phyloP scores from a whole-genome alignment of 768 basidiomycete genomes.

The Mycena capillaripes region DNA sequence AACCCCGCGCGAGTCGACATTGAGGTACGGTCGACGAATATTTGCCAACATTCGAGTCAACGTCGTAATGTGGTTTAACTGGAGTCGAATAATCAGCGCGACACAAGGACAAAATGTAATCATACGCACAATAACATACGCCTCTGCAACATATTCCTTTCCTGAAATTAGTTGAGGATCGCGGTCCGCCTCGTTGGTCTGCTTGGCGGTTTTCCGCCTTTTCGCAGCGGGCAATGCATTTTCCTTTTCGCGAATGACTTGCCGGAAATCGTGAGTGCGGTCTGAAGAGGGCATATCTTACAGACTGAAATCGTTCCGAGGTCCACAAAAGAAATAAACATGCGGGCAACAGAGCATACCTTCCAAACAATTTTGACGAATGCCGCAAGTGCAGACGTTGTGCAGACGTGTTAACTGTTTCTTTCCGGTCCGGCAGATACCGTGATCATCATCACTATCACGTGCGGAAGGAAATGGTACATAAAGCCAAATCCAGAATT shows the following conservation, averaged over 20 bases:
- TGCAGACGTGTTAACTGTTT: not conserved
- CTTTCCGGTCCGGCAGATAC: not conserved
- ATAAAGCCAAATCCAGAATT: not conserved
- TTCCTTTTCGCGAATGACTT: slow-evolving; percentile 64
- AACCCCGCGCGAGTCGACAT: slow-evolving; percentile 72
- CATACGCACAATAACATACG: slow-evolving; percentile 76
- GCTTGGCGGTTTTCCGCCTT: slow-evolving; percentile 60
- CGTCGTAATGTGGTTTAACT: slow-evolving; percentile 83
- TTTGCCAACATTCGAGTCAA: slow-evolving; percentile 79
- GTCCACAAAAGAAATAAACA: not conserved
- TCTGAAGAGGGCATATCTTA: slow-evolving; percentile 67
- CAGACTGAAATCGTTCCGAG: slow-evolving; percentile 11
- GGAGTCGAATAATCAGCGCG: slow-evolving; percentile 10
- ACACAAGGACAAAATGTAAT: not conserved
- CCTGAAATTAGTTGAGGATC: slow-evolving; percentile 59
- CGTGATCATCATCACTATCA: not conserved
- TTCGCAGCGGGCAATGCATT: slow-evolving; percentile 58
- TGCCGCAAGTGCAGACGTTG: too few relatives aligned
- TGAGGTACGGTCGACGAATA: slow-evolving; percentile 91
- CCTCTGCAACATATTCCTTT: slow-evolving; percentile 82
- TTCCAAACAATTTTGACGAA: too few relatives aligned
- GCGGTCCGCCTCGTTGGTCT: slow-evolving; percentile 49
- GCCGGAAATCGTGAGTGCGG: slow-evolving; percentile 75
- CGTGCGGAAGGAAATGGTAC: not conserved
- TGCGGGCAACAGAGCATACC: not conserved